Evolutionary conservation across 768 basidiomycete species (phyloP).

Genomic region (Austroboletus festivus): DNA sequence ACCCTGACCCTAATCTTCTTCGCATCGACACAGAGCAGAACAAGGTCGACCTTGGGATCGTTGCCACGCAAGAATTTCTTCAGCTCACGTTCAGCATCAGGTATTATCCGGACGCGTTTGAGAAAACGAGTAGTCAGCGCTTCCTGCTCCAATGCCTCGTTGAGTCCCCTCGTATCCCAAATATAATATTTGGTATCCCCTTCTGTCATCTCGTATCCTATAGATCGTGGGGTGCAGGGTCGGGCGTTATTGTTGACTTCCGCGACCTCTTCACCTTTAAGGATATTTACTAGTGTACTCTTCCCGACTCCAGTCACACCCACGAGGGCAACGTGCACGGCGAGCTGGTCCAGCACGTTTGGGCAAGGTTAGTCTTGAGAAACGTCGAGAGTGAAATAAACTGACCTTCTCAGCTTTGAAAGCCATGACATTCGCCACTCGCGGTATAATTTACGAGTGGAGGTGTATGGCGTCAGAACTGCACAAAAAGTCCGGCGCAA

Average conservation of each 20-base stretch:
- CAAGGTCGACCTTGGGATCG: slow-evolving; percentile 14
- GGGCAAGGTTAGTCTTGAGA: neutral
- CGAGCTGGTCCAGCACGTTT: slow-evolving; percentile 2
- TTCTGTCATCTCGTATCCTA: slow-evolving; percentile 8
- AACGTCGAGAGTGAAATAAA: neutral
- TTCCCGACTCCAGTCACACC: slow-evolving; percentile 26
- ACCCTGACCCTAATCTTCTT: slow-evolving; percentile 14
- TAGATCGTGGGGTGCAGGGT: slow-evolving; percentile 17
- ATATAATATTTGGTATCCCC: slow-evolving; percentile 9
- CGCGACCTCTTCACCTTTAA: slow-evolving; percentile 13
- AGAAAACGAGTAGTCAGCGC: neutral
- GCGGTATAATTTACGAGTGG: slow-evolving; percentile 1
- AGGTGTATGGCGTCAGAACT: too few relatives aligned
- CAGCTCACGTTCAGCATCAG: slow-evolving; percentile 17
- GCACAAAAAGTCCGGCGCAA: too few relatives aligned
- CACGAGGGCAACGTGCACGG: slow-evolving; percentile 19
- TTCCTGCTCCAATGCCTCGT: slow-evolving; percentile 13
- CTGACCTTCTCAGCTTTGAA: slow-evolving; percentile 11
- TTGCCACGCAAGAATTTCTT: slow-evolving; percentile 13
- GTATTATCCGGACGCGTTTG: slow-evolving; percentile 1
- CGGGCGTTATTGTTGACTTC: slow-evolving; percentile 14
- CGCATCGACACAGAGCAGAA: slow-evolving; percentile 21
- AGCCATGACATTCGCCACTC: neutral
- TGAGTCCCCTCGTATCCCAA: slow-evolving; percentile 28
- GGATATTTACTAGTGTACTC: slow-evolving; percentile 27